A percentile compares a stretch with the other conserved stretches of the same genome.
These are phyloP conservation scores for Discostella stelligeroides DNA, from an alignment of 108 stramenopile species.

Conservation along the genomic window DNA sequence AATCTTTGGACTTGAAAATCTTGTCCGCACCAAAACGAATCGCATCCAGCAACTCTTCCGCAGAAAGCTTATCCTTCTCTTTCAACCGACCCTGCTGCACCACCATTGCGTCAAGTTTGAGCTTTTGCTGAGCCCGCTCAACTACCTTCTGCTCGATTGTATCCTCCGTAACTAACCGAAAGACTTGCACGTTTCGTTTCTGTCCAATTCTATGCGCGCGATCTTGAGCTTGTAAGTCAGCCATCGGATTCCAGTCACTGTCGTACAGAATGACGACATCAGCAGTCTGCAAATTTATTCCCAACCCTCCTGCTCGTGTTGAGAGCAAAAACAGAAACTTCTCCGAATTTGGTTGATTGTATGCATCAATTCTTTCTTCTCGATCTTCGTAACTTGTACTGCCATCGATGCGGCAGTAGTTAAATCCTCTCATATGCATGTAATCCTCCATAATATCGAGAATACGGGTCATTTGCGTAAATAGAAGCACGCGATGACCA, in stretches of 20 bases:
- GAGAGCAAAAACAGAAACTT: constrained; percentile 92
- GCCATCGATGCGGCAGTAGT: constrained; percentile 97
- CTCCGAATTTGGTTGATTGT: constrained; percentile 89
- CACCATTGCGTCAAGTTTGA: constrained; percentile 99
- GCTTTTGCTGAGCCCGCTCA: constrained; percentile 99
- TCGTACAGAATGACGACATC: constrained; percentile 95
- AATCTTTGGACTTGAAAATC: constrained; percentile 92
- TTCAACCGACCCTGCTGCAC: constrained; percentile 96
- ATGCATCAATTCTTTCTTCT: constrained; percentile 88
- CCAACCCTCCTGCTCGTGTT: constrained; percentile 94
- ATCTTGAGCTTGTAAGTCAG: constrained; percentile 98
- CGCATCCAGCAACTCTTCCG: constrained; percentile 84
- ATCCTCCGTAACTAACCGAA: constrained; percentile 96
- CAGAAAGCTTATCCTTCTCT: constrained; percentile 88
- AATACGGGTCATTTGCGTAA: constrained; percentile 97
- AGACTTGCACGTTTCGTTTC: constrained; percentile 96
- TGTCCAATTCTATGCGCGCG: constrained; percentile 94
- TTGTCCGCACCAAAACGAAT: constrained; percentile 98
- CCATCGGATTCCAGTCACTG: constrained; percentile 98
- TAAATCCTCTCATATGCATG: constrained; percentile 80
- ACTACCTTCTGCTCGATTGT: constrained; percentile 99
- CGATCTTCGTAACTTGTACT: constrained; percentile 96
- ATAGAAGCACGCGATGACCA: constrained; percentile 93
- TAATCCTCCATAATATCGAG: constrained; percentile 96
- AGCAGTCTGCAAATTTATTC: constrained; percentile 91